Conservation (phyloP, 805 yeast species). For the Sugiyamaella lignohabitans region DNA sequence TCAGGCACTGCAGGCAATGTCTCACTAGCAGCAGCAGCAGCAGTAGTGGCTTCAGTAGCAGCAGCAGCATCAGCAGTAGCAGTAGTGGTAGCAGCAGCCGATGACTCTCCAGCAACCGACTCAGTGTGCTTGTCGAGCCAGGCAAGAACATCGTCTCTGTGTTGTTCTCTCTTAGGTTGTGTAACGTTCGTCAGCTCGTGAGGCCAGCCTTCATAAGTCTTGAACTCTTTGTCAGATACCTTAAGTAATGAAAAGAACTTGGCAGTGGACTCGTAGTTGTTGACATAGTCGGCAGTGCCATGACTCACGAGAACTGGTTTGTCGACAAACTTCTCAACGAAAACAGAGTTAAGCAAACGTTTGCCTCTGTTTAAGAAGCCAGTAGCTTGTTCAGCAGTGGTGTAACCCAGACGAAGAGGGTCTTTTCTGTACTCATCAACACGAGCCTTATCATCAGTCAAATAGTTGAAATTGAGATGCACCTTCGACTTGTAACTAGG, state of each 20-base stretch:
- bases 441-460: constrained; percentile 26
- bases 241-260: constrained; percentile 20
- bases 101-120: constrained; percentile 5
- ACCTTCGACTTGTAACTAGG: constrained; percentile 27
- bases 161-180: constrained; percentile 12
- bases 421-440: constrained; percentile 23
- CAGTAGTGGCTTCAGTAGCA: constrained; percentile 5
- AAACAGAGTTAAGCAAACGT: constrained; percentile 26
- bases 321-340: constrained; percentile 26
- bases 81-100: not conserved
- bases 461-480: constrained; percentile 20
- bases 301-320: constrained; percentile 32
- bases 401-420: constrained; percentile 23
- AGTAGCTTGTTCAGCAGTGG: constrained; percentile 29
- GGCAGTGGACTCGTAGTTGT: constrained; percentile 15
- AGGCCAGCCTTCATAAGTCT: constrained; percentile 19
- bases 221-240: constrained; percentile 20
- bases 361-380: constrained; percentile 33
- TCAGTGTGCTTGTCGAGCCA: constrained; percentile 19
- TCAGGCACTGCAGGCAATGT: constrained; percentile 4
- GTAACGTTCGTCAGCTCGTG: constrained; percentile 20
- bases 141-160: constrained; percentile 14
- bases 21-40: constrained; percentile 3
- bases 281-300: constrained; percentile 27
- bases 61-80: constrained; percentile 3